Conservation (phyloP, 2,329 filamentous ascomycete species). For the Sphaerostilbella broomeana region DNA sequence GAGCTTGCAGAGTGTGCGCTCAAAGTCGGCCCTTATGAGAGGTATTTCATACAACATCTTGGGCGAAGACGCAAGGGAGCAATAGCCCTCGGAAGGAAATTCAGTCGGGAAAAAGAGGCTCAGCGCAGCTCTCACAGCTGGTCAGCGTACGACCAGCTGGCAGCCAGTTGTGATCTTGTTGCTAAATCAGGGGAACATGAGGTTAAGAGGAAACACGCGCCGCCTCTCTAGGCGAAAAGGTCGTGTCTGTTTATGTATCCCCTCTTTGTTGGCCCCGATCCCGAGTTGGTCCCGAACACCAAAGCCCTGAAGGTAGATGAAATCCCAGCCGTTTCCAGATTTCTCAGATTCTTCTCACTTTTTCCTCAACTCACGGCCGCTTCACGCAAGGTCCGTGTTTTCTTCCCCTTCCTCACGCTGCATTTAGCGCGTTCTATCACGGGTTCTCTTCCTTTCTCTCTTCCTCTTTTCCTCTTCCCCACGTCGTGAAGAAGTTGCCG, state of each 20-base stretch:
- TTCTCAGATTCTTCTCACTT: conserved; percentile 3
- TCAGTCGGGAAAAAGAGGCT: conserved; percentile 13
- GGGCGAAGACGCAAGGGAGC: too few species aligned
- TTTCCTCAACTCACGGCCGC: conserved; percentile 4
- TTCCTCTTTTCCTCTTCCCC: not conserved
- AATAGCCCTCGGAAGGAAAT: conserved; percentile 8
- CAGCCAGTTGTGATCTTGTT: not conserved
- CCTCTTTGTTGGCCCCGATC: conserved; percentile 6
- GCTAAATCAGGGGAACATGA: not conserved
- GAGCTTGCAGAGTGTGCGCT: too few species aligned
- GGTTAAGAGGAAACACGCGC: too few species aligned
- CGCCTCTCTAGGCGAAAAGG: not conserved
- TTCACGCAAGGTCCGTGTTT: conserved; percentile 2
- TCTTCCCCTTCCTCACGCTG: conserved; percentile 1
- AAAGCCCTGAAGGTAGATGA: not conserved
- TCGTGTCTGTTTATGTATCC: not conserved
- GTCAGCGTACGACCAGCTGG: conserved; percentile 8
- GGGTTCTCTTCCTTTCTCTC: not conserved
- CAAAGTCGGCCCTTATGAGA: too few species aligned
- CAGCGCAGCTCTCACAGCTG: conserved; percentile 11
- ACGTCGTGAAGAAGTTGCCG: not conserved
- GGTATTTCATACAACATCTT: too few species aligned
- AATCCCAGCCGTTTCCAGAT: not conserved
- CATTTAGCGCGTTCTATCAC: conserved; percentile 6
- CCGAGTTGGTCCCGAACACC: not conserved